phyloP scores from a whole-genome alignment of 768 basidiomycete species.

The Pleurotus cornucopiae region DNA sequence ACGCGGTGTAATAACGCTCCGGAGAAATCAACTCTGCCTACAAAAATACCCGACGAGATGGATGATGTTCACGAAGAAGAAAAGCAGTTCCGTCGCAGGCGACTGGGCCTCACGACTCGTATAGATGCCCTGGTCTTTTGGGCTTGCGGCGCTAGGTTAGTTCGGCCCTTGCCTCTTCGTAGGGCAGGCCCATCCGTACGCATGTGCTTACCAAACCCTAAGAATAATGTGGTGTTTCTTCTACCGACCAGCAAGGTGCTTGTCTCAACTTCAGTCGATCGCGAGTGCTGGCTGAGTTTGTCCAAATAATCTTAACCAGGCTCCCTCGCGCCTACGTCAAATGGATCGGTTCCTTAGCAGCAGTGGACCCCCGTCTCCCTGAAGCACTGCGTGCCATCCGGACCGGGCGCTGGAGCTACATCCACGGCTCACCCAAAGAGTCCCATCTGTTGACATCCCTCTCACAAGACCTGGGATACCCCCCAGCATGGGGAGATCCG shows the following conservation, averaged over 20 bases:
- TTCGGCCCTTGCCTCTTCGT: conserved; percentile 6
- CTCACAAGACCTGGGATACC: conserved; percentile 54
- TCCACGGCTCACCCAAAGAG: conserved; percentile 31
- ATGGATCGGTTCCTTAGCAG: conserved; percentile 74
- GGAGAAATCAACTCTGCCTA: background rate
- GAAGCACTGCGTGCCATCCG: conserved; percentile 50
- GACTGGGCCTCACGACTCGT: conserved; percentile 34
- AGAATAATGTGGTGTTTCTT: conserved; percentile 92
- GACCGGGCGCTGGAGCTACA: conserved; percentile 58
- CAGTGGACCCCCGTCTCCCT: conserved; percentile 59
- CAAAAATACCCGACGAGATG: conserved; percentile 10
- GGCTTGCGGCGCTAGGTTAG: conserved; percentile 72
- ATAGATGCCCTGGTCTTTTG: conserved; percentile 74
- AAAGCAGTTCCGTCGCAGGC: conserved; percentile 10
- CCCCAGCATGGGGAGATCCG: conserved; percentile 63
- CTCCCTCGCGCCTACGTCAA: conserved; percentile 66
- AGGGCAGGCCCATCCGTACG: conserved; percentile 2
- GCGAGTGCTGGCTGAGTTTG: too few relatives aligned
- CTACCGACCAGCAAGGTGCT: conserved; percentile 67
- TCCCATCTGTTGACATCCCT: conserved; percentile 38
- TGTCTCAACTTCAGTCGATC: background rate
- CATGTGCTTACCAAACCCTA: conserved; percentile 7
- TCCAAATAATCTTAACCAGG: conserved; percentile 22
- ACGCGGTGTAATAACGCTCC: conserved; percentile 15
- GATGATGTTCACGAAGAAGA: conserved; percentile 18